These are phyloP conservation scores for Neocallimastix lanati DNA, from an alignment of 192 early-diverging fungal genomes.

Conservation along the genomic window DNA sequence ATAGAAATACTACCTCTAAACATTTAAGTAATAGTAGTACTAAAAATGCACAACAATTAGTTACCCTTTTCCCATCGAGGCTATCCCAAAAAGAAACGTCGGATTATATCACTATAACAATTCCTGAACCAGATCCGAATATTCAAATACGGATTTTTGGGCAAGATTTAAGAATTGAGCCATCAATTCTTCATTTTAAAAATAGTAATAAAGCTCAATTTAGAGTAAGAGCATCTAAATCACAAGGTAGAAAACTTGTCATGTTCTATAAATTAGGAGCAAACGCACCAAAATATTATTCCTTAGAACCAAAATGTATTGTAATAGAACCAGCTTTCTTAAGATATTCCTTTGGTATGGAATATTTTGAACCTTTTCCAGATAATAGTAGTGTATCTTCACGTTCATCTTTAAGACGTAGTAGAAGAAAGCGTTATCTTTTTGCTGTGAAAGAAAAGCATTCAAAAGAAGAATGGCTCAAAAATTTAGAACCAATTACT, in stretches of 20 bases:
- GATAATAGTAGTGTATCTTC: not conserved
- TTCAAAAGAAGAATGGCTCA: not conserved
- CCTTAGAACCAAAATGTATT: not conserved
- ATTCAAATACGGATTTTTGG: not conserved
- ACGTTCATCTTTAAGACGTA: not conserved
- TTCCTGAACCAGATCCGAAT: not conserved
- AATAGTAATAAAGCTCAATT: not conserved
- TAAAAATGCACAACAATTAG: not conserved
- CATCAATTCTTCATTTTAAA: not conserved
- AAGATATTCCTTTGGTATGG: not conserved
- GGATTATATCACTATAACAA: not conserved
- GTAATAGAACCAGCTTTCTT: not conserved
- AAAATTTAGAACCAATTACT: not conserved
- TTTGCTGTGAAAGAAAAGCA: not conserved
- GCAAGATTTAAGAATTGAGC: not conserved
- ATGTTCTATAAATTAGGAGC: not conserved
- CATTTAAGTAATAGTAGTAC: not conserved
- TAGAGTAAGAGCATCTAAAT: not conserved
- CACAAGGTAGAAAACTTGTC: not conserved
- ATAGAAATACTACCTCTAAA: not conserved
- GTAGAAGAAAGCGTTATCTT: not conserved
- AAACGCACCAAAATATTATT: not conserved
- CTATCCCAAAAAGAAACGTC: not conserved
- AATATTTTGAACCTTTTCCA: not conserved
- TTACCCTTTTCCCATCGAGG: not conserved